Percentiles rank a stretch among this genome's conserved stretches.
These are phyloP conservation scores for Marasmius tenuissimus DNA, from an alignment of 1,284 basidiomycete species.

Conservation along the genomic window DNA sequence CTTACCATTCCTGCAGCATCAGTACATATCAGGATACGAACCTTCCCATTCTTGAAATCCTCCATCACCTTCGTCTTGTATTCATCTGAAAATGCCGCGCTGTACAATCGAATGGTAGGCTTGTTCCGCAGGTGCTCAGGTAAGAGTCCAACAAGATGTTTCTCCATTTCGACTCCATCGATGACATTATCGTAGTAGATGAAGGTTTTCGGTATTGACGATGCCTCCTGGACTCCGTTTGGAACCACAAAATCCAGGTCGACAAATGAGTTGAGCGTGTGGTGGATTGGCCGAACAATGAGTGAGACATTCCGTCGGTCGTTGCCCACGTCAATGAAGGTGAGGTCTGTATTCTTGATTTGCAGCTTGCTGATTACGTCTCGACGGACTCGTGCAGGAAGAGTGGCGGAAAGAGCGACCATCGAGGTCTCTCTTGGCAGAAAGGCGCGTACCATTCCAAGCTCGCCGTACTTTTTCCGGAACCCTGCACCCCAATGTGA, in stretches of 20 bases:
- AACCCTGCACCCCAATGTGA: conserved; percentile 43
- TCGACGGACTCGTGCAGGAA: conserved; percentile 28
- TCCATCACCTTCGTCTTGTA: conserved; percentile 7
- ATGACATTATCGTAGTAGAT: conserved; percentile 29
- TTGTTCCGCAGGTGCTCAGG: conserved; percentile 10
- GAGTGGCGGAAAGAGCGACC: conserved; percentile 39
- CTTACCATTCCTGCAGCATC: conserved; percentile 37
- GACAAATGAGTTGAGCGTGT: conserved; percentile 31
- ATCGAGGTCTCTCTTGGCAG: conserved; percentile 32
- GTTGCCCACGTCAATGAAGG: conserved; percentile 33
- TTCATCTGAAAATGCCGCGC: conserved; percentile 16
- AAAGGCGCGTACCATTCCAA: conserved; percentile 35
- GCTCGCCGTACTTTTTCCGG: conserved; percentile 36
- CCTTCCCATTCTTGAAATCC: conserved; percentile 22
- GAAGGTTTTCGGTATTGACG: conserved; percentile 23
- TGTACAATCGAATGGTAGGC: conserved; percentile 30
- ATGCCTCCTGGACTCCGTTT: neutral
- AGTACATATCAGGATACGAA: conserved; percentile 32
- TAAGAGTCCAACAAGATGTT: conserved; percentile 21
- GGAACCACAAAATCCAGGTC: conserved; percentile 40
- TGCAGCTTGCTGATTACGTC: conserved; percentile 34
- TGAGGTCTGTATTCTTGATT: conserved; percentile 18
- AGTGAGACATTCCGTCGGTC: conserved; percentile 38
- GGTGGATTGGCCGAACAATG: conserved; percentile 35
- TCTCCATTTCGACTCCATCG: conserved; percentile 21